Conservation (phyloP, 805 yeast genomes). For the Candida morakotiae region DNA sequence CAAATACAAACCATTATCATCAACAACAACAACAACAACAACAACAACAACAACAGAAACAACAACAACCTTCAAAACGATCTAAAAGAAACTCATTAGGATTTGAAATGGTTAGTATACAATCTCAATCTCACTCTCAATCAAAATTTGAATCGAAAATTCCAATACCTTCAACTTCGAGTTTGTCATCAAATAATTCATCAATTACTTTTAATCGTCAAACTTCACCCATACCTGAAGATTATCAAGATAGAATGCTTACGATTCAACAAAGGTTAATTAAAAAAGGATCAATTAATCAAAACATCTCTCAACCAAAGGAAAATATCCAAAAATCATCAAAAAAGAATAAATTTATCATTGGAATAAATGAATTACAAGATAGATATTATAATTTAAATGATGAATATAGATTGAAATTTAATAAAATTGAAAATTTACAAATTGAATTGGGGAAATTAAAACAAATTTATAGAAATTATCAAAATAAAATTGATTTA, state of each 20-base stretch:
- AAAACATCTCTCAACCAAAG: neutral
- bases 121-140: too few relatives aligned
- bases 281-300: slow-evolving; percentile 4
- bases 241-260: slow-evolving; percentile 3
- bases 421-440: slow-evolving; percentile 1
- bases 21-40: too few relatives aligned
- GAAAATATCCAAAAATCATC: neutral
- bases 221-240: slow-evolving; percentile 1
- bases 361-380: neutral
- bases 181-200: neutral
- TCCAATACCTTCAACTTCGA: slow-evolving; percentile 1
- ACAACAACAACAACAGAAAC: too few relatives aligned
- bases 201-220: neutral
- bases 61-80: neutral
- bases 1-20: slow-evolving; percentile 1
- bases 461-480: slow-evolving; percentile 1
- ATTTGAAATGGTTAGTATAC: slow-evolving; percentile 3
- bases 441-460: slow-evolving; percentile 5
- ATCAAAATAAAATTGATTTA: slow-evolving; percentile 3
- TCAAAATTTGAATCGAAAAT: slow-evolving; percentile 3
- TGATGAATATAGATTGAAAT: slow-evolving; percentile 5
- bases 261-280: slow-evolving; percentile 7
- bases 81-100: slow-evolving; percentile 2
- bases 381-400: slow-evolving; percentile 5
- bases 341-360: too few relatives aligned